A percentile compares a stretch with the other conserved stretches of the same genome.
Conservation (phyloP, 768 basidiomycete species). For the Boletus subcaerulescens region DNA sequence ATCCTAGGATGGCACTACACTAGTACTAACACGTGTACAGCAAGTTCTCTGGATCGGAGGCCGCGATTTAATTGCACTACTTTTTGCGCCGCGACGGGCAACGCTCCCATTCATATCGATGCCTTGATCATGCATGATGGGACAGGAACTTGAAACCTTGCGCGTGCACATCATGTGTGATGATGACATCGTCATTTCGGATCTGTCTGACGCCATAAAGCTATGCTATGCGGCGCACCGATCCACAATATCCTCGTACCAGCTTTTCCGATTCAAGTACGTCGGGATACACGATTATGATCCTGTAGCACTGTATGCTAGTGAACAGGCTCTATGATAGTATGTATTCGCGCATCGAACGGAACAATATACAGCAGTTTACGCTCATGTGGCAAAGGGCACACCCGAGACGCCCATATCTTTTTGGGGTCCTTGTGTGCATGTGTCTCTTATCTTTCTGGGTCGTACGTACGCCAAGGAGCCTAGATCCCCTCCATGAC, state of each 20-base stretch:
- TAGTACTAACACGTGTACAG: constrained; percentile 9
- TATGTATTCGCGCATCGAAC: neutral
- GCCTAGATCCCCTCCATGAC: constrained; percentile 8
- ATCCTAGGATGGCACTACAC: neutral
- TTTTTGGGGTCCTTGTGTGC: constrained; percentile 18
- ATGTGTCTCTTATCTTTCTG: constrained; percentile 16
- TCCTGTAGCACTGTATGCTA: constrained; percentile 4
- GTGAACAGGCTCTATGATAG: neutral
- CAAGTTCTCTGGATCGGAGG: neutral
- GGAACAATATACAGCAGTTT: neutral
- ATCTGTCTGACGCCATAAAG: neutral
- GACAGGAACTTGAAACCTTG: neutral
- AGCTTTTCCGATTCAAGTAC: neutral
- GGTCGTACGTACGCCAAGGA: constrained; percentile 14
- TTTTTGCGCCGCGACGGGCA: neutral
- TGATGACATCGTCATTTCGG: neutral
- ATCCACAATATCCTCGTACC: constrained; percentile 1
- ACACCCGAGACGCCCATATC: neutral
- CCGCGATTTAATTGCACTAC: neutral
- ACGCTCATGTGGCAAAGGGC: constrained; percentile 16
- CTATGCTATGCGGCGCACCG: constrained; percentile 1
- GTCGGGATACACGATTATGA: neutral
- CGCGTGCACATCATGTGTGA: neutral
- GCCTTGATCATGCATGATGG: neutral
- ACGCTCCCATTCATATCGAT: neutral